Evolutionary conservation across 2,329 filamentous ascomycete species (phyloP), one percentile per base, ranked within the genome.

Genomic region (Exophiala lecanii-corni): DNA sequence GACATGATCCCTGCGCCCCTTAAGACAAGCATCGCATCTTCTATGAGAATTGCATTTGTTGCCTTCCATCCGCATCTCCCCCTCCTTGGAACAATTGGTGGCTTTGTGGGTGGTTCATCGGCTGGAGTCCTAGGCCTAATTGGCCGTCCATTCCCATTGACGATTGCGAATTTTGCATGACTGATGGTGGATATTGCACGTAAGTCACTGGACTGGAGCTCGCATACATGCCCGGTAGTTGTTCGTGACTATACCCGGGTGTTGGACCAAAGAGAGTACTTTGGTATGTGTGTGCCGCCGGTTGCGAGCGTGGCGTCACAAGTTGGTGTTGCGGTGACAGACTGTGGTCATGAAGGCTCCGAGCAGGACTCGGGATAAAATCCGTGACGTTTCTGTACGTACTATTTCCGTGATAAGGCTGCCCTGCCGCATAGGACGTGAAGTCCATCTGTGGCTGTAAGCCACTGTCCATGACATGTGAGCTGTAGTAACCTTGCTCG

Each of bases 31-130:
- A n/a, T n/a, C n/a, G n/a, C n/a, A n/a, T n/a, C n/a, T n/a, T n/a
- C n/a, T n/a, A n/a, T n/a, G n/a, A n/a, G n/a, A n/a, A 50, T n/a
- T 37, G 48, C 37, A 50, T 36, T 21, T 45, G 38, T 18, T 33
- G 7, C 7, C 32, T 23, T 19, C 31, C 21, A 4, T 36, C 35
- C 21, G 18, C 35, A 9, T 33, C 23, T 10, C 30, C 42, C 12
- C 38, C 26, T 6, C 19, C 32, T 15, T 36, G 35, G 19, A 40
- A 51, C 9, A 39, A 43, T 28, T 42, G 33, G 26, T 40, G 49
- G 15, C 45, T 31, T 15, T 17, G 23, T 18, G 37, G 37, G 13
- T 37, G 33, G 15, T 33, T 32, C 32, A 33, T 43, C 36, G 39
- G 28, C 12, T 45, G 39, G 10, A 51, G 25, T 21, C 49, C 49